Evolutionary conservation across 768 basidiomycete species (phyloP), one percentile per base, ranked within the genome.

Genomic region (Lactarius sanguifluus): DNA sequence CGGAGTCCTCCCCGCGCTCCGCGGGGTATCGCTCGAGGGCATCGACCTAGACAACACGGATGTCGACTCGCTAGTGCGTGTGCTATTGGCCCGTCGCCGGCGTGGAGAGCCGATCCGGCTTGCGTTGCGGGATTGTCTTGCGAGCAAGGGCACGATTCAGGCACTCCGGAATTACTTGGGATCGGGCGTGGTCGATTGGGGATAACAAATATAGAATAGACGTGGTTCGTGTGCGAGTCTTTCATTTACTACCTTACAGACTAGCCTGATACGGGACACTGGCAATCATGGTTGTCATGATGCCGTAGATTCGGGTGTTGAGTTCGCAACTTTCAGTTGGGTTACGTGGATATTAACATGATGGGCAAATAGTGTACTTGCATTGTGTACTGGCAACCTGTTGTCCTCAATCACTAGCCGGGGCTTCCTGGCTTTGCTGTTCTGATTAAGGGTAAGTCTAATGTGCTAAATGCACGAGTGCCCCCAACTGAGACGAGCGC

Each of bases 81-180:
- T 36, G 30, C 57, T 66, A 12, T 38, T 38, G 61, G 47, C 43
- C 15, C 47, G 58, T 58, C 61, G 65, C 30, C 60, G 4, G 36
- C 65, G 47, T 16, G 60, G 60, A 40, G 56, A 9, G 15, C 57
- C 47, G 34, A 57, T 58, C 56, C 36, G 23, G 13, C 57, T 66
- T 34, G 45, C 56, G 1, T 43, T 66, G 30, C 47, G 50, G 28
- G 34, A 62, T 32, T 62, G 65, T 58, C 16, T 58, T 12, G 13
- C 50, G 32, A 58, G 28, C 47, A 20, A 34, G 20, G 57, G 28
- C 32, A 36, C 20, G 47, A 58, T 62, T 52, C 55, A 18, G 10
- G 45, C 47, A 25, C 57, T 66, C 10, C 65, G 23, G 5, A 56
- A 57, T 41, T 58, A 38, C 16, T 28, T 66, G 56, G 61, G 65